phyloP scores from a whole-genome alignment of 139 green algal genomes.

The Raphidocelis subcapitata region DNA sequence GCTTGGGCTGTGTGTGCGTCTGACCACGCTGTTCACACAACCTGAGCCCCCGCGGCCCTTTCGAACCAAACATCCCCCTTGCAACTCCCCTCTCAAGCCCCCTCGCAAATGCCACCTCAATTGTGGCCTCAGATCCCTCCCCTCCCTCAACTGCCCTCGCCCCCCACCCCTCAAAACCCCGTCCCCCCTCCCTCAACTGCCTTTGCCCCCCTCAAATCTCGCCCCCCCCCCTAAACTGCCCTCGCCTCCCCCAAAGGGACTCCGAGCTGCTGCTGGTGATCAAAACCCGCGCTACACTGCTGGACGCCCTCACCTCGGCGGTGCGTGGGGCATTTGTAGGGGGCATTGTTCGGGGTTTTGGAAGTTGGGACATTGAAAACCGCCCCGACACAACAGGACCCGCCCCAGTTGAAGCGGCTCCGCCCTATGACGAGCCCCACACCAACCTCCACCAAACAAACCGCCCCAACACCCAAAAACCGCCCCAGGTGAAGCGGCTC shows the following conservation, averaged over 20 bases:
- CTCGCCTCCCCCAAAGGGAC: too few relatives aligned
- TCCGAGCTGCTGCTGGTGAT: conserved; percentile 82
- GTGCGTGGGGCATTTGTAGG: too few relatives aligned
- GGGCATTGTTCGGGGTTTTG: too few relatives aligned
- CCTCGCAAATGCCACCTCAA: too few relatives aligned
- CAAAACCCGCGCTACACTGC: conserved; percentile 50
- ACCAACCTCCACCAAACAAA: too few relatives aligned
- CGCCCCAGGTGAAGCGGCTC: conserved; percentile 43
- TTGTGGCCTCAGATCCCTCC: neutral
- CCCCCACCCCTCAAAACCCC: neutral
- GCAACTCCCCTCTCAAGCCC: neutral
- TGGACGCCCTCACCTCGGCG: conserved; percentile 18
- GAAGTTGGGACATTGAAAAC: too few relatives aligned
- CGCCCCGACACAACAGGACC: too few relatives aligned
- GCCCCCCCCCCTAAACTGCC: too few relatives aligned
- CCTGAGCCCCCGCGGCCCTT: neutral
- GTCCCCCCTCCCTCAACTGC: conserved; percentile 10
- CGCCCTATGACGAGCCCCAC: too few relatives aligned
- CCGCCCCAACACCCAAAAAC: neutral
- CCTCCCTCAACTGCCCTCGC: neutral
- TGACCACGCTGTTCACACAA: too few relatives aligned
- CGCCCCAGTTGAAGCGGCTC: too few relatives aligned
- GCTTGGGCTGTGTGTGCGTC: too few relatives aligned
- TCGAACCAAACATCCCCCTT: neutral
- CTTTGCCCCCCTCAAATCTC: conserved; percentile 28